Conservation (phyloP, 1,284 basidiomycete genomes). For the Phlebopus sp. region DNA sequence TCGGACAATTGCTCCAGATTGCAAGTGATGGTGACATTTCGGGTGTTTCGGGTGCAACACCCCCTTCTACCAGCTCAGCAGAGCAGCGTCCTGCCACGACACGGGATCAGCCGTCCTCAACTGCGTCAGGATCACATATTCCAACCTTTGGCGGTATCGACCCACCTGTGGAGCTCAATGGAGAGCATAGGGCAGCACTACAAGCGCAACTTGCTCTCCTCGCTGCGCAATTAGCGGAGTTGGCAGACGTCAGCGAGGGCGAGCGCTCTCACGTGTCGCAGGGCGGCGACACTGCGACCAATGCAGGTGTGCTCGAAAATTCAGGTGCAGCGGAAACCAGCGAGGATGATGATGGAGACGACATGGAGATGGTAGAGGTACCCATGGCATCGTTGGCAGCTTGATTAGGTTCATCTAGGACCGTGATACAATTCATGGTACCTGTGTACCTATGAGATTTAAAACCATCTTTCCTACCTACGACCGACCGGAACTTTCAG, state of each 20-base stretch:
- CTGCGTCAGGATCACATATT: neutral
- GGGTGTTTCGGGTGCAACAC: slow-evolving; percentile 13
- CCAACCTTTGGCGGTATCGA: slow-evolving; percentile 2
- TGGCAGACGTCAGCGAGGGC: slow-evolving; percentile 40
- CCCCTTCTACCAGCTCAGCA: neutral
- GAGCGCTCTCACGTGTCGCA: slow-evolving; percentile 25
- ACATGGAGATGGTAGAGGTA: slow-evolving; percentile 36
- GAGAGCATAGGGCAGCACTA: slow-evolving; percentile 52
- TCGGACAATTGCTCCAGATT: slow-evolving; percentile 48
- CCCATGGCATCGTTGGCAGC: slow-evolving; percentile 13
- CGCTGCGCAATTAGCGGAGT: slow-evolving; percentile 60
- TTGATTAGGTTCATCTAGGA: slow-evolving; percentile 44
- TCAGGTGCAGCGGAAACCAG: slow-evolving; percentile 18
- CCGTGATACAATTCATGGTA: neutral
- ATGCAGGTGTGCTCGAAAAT: neutral
- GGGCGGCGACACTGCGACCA: slow-evolving; percentile 1
- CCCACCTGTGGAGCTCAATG: slow-evolving; percentile 18
- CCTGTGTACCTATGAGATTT: neutral
- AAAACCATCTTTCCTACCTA: too few species aligned
- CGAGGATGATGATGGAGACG: slow-evolving; percentile 32
- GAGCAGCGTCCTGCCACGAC: slow-evolving; percentile 1
- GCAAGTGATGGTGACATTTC: slow-evolving; percentile 35
- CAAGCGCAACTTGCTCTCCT: slow-evolving; percentile 63
- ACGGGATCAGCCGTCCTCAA: slow-evolving; percentile 1
- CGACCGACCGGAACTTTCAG: too few species aligned